Base-by-base conservation (phyloP, 2,329 filamentous ascomycete species). In the Harringtonia lauricola region DNA sequence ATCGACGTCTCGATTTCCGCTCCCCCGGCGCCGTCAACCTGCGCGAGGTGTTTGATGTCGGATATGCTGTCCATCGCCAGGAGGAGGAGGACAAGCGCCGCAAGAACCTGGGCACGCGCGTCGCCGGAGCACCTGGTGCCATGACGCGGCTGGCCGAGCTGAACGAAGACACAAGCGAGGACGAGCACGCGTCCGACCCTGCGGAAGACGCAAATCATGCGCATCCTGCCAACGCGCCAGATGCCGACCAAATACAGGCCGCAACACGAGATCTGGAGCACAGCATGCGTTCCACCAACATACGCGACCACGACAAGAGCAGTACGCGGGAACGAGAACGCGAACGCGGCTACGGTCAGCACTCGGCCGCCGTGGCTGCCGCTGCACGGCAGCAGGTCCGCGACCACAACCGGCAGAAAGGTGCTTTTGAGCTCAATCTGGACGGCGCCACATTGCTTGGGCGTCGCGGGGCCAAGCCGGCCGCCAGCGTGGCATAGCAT, bases 21-120 rank as follows among this genome's bases (percentile, higher is more conserved):
- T 96, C 89, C 0, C 92, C 92, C 0, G 92, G 89, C 41, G 89
- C 87, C 3, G 83, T 98, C 63, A 96, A 96, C 59, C 70, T 98
- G 13, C 86, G 92, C 47, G 92, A 98, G 63, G 89, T 96, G 3
- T 98, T 98, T 53, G 92, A 98, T 57, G 90, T 98, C 39, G 83
- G 87, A n/a, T 98, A 98, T 57, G 90, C 92, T 9, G 92, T 98
- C 9, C 92, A 96, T 60, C 74, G 92, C 38, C 88, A 96, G 62
- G 92, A 96, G 63, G 92, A 98, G 60, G 92, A 96, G 63, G 82
- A 79, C 55, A 96, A 95, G 67, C 81, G 88, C 43, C 79, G 87
- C 51, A 94, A 94, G 63, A 86, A 94, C 57, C 75, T 89, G 54
- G 74, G 74, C 69, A 76, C 65, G 71, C 89, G 70, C 75, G 83